Evolutionary conservation across 2,329 filamentous ascomycete species (phyloP), one percentile per base, ranked within the genome.

Genomic region (Scytalidium lignicola): DNA sequence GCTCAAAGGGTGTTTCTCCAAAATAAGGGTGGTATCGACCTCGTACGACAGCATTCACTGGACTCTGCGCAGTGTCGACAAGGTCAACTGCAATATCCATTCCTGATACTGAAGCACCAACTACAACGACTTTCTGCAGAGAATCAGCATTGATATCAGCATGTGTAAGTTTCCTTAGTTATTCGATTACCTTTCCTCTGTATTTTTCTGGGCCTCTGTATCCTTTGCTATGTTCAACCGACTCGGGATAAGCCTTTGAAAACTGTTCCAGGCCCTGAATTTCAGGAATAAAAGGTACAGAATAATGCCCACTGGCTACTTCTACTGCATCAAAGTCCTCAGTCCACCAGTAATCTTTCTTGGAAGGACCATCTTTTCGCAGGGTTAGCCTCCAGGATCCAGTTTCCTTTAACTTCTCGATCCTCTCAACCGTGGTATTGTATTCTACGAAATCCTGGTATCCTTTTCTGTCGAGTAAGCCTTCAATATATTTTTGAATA

Each of bases 191-290:
- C 41, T 82, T 80, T 29, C 69, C 72, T 1, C 60, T 59, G 58
- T 81, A 90, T 1, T 70, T 59, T 10, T 80, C 74, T 0, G 86
- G 77, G 0, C 69, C 74, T 5, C 87, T 78, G 58, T 88, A 92
- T 54, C 78, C 79, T 62, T 90, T 92, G 1, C 86, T 88, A 60
- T 88, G 85, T 2, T 72, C 74, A 20, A 88, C 74, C 1, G 67
- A 59, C 0, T 67, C 70, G 0, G 78, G 76, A 48, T 78, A 80
- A 3, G 59, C 59, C 15, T 65, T 48, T 57, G 83, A 77, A 76
- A 78, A 85, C 13, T 69, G 68, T 15, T 67, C 60, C 2, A 87
- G 69, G 0, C 85, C 85, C 0, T 70, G 62, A 2, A 85, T 74
- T 22, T 75, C 68, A 0, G 85, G 84, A 1, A 87, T 67, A 47